These are phyloP conservation scores for Scheffersomyces amazonensis DNA, from an alignment of 805 yeast genomes.

Conservation along the genomic window DNA sequence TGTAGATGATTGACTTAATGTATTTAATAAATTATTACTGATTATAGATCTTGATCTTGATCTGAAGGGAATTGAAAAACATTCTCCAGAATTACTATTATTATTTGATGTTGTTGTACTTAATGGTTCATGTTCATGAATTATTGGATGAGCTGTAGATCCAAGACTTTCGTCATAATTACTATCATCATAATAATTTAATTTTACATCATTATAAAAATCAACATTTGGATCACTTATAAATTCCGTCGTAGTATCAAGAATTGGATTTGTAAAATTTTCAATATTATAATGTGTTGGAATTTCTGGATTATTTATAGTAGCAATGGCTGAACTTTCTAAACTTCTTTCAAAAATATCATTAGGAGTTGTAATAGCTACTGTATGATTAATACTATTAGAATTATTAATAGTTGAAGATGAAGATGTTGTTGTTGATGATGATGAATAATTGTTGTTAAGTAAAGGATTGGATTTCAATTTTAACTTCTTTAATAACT, in stretches of 20 bases:
- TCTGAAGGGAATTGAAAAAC: slow-evolving; percentile 2
- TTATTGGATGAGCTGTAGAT: background rate
- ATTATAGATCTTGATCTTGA: slow-evolving; percentile 21
- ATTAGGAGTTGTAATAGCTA: slow-evolving; percentile 3
- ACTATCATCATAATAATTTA: slow-evolving; percentile 8
- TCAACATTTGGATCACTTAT: slow-evolving; percentile 23
- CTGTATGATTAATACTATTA: slow-evolving; percentile 1
- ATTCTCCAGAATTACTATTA: background rate
- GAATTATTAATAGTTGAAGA: background rate
- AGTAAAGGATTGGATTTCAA: too few species aligned
- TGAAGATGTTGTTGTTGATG: too few species aligned
- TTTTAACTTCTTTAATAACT: too few species aligned
- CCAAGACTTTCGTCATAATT: too few species aligned
- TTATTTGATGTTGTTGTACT: background rate
- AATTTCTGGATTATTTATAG: slow-evolving; percentile 7
- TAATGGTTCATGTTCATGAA: background rate
- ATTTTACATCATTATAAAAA: slow-evolving; percentile 16
- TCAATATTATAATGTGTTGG: slow-evolving; percentile 26
- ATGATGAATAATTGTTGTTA: too few species aligned
- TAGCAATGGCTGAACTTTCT: slow-evolving; percentile 1
- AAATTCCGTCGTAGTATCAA: slow-evolving; percentile 30
- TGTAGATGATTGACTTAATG: slow-evolving; percentile 7
- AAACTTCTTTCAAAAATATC: slow-evolving; percentile 13
- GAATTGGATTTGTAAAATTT: slow-evolving; percentile 26
- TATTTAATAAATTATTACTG: slow-evolving; percentile 16